These are phyloP conservation scores for Colletotrichum chrysophilum DNA, from an alignment of 2,329 filamentous ascomycete species.

Conservation along the genomic window DNA sequence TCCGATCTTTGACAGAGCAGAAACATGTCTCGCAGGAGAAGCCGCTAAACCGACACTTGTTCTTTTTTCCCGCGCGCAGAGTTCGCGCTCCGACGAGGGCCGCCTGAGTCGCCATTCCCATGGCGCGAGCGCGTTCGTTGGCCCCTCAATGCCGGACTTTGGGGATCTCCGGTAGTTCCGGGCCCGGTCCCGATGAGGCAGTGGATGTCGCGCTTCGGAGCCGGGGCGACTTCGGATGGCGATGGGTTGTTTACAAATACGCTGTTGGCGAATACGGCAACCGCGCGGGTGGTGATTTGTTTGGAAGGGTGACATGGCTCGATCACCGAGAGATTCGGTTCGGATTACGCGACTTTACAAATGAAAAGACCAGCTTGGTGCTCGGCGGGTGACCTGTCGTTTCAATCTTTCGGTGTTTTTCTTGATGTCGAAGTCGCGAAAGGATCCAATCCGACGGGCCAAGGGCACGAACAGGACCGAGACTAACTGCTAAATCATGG, in stretches of 20 bases:
- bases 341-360: not conserved
- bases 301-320: too few species aligned
- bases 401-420: not conserved
- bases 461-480: not conserved
- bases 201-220: not conserved
- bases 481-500: not conserved
- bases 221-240: not conserved
- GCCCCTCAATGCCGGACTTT: not conserved
- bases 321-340: not conserved
- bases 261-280: not conserved
- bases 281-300: fast-evolving
- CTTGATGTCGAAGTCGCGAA: not conserved
- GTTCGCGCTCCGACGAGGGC: not conserved
- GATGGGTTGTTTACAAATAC: not conserved
- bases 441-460: fast-evolving
- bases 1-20: not conserved
- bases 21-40: not conserved
- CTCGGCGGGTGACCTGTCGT: not conserved
- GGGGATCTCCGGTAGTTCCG: slow-evolving; percentile 9
- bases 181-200: not conserved
- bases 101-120: not conserved
- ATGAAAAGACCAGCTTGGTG: not conserved
- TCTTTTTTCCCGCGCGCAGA: not conserved
- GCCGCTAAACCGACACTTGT: not conserved
- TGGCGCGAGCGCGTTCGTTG: not conserved